Evolutionary conservation across 176 grass and related monocot genomes (phyloP).

Genomic region (Miscanthus lutarioriparius): DNA sequence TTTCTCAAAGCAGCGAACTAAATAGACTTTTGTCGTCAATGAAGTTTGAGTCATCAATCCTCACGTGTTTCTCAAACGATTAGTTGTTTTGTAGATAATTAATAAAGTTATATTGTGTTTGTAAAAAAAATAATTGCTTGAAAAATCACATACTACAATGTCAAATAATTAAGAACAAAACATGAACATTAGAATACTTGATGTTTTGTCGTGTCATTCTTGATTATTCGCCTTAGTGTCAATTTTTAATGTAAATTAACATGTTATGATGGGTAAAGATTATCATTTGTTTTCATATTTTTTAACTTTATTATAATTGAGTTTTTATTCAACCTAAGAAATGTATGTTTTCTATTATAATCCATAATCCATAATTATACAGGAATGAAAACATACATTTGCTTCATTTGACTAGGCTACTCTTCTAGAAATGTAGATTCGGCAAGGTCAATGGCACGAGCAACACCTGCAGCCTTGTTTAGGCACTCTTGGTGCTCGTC

Average conservation of each 20-base stretch:
- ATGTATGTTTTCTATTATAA: background rate
- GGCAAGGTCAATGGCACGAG: constrained; percentile 76
- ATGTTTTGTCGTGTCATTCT: no score
- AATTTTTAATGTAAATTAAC: background rate
- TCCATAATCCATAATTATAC: background rate
- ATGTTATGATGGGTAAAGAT: background rate
- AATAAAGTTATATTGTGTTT: no score
- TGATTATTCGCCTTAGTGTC: background rate
- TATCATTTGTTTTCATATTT: constrained; percentile 1
- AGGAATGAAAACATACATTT: background rate
- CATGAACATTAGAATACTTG: no score
- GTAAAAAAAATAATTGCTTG: background rate
- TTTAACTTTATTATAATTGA: background rate
- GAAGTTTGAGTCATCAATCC: no score
- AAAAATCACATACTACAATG: background rate
- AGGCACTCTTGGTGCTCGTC: constrained; percentile 80
- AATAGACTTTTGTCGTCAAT: background rate
- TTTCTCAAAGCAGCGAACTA: no score
- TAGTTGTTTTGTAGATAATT: no score
- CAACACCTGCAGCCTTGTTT: constrained; percentile 70
- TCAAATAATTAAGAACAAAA: background rate
- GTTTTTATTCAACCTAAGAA: background rate
- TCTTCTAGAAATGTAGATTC: constrained; percentile 66
- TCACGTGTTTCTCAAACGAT: no score
- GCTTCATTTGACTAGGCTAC: background rate